These are phyloP conservation scores for Pythium monospermum DNA, from an alignment of 352 stramenopile species.

Conservation along the genomic window DNA sequence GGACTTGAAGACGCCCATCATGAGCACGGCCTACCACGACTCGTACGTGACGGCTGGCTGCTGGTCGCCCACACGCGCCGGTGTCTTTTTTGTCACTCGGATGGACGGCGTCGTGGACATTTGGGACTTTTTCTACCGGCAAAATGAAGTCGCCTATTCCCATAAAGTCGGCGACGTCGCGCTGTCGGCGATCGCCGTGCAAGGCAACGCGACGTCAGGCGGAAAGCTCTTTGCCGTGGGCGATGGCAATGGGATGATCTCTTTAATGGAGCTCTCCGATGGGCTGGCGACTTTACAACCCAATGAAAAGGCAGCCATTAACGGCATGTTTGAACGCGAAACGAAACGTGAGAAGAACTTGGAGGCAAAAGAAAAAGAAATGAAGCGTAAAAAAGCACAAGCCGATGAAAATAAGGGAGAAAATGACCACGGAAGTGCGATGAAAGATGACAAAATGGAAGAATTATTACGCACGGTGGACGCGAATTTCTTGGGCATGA, in stretches of 20 bases:
- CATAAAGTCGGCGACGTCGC: slow-evolving; percentile 94
- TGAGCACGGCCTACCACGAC: slow-evolving; percentile 96
- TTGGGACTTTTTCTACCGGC: slow-evolving; percentile 97
- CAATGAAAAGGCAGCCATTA: slow-evolving; percentile 94
- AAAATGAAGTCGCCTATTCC: slow-evolving; percentile 96
- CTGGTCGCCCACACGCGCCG: slow-evolving; percentile 93
- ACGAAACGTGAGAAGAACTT: slow-evolving; percentile 96
- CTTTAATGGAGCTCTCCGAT: slow-evolving; percentile 94
- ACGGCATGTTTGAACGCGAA: slow-evolving; percentile 95
- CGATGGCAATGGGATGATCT: slow-evolving; percentile 95
- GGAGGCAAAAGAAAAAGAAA: slow-evolving; percentile 86
- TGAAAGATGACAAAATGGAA: slow-evolving; percentile 94
- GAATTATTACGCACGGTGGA: slow-evolving; percentile 91
- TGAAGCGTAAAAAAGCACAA: slow-evolving; percentile 76
- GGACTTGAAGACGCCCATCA: slow-evolving; percentile 96
- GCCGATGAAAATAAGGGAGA: slow-evolving; percentile 81
- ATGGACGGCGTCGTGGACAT: slow-evolving; percentile 97
- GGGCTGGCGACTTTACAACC: slow-evolving; percentile 85
- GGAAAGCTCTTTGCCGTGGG: slow-evolving; percentile 94
- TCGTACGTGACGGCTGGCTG: slow-evolving; percentile 96
- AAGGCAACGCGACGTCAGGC: slow-evolving; percentile 84
- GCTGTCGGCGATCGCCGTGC: slow-evolving; percentile 91
- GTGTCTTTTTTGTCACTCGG: slow-evolving; percentile 96
- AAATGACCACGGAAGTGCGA: slow-evolving; percentile 38
- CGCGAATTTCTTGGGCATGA: slow-evolving; percentile 94